phyloP scores from a whole-genome alignment of 2,329 filamentous ascomycete species.

The Oidium heveae region DNA sequence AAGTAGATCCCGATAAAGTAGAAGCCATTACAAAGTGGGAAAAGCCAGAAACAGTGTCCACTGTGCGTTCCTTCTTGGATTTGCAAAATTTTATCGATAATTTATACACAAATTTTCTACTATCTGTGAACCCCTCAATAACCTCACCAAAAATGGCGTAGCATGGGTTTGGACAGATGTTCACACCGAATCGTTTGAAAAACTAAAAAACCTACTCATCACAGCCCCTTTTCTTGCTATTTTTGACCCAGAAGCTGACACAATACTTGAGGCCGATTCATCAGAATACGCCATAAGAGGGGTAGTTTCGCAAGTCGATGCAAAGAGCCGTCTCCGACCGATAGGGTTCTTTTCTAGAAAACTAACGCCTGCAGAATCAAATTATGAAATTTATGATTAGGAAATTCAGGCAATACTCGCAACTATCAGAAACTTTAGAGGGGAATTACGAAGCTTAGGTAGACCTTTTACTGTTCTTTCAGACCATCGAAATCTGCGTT shows the following conservation, averaged over 20 bases:
- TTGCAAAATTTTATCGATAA: background rate
- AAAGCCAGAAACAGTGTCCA: background rate
- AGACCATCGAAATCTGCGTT: background rate
- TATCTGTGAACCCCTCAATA: background rate
- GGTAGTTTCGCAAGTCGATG: background rate
- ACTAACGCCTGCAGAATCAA: background rate
- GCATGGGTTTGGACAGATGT: background rate
- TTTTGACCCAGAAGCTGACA: background rate
- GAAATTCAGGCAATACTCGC: background rate
- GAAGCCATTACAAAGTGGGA: background rate
- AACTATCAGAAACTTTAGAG: background rate
- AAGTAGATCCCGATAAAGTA: too few species aligned
- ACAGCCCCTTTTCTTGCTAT: background rate
- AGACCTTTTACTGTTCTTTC: background rate
- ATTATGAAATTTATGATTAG: background rate
- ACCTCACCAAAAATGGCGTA: background rate
- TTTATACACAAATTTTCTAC: background rate
- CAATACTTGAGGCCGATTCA: background rate
- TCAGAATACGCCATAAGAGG: background rate
- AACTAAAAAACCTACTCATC: background rate
- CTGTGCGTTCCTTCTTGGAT: background rate
- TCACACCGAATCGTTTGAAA: background rate
- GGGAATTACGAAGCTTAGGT: background rate
- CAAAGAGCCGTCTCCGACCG: background rate
- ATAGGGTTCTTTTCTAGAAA: background rate